Conservation (phyloP, 2,329 filamentous ascomycete genomes). For the Hirsutella thompsonii region DNA sequence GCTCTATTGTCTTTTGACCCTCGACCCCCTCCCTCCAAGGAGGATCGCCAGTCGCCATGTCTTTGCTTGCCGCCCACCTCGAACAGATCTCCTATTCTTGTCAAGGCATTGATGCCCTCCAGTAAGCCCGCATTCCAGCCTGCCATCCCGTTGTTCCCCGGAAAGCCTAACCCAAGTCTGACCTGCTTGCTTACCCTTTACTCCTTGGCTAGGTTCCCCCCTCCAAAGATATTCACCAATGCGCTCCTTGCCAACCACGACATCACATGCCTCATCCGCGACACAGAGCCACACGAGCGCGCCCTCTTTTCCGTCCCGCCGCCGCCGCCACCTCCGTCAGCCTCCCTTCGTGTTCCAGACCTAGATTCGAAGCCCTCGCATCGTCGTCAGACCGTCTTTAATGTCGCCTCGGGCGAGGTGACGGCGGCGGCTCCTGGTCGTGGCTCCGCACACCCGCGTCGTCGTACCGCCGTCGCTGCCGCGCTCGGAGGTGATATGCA, state of each 20-base stretch:
- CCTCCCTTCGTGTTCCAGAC: constrained; percentile 20
- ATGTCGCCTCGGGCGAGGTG: constrained; percentile 49
- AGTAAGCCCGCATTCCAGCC: constrained; percentile 30
- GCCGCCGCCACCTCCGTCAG: constrained; percentile 43
- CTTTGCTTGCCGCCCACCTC: constrained; percentile 55
- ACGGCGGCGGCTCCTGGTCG: constrained; percentile 39
- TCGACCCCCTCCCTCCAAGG: neutral
- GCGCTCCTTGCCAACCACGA: constrained; percentile 79
- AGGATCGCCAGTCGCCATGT: constrained; percentile 35
- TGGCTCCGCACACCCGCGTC: constrained; percentile 39
- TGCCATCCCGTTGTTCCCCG: neutral
- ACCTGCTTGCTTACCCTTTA: neutral
- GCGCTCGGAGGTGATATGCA: constrained; percentile 83
- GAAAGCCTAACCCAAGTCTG: neutral
- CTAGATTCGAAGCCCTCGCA: constrained; percentile 19
- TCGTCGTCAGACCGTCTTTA: constrained; percentile 53
- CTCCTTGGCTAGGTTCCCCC: constrained; percentile 53
- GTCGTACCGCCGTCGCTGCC: constrained; percentile 76
- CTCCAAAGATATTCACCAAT: constrained; percentile 91
- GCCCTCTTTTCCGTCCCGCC: constrained; percentile 88
- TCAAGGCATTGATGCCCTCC: constrained; percentile 60
- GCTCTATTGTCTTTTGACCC: neutral
- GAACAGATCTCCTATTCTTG: constrained; percentile 70
- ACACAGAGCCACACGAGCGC: constrained; percentile 88
- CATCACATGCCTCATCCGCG: constrained; percentile 87